Evolutionary conservation across 2,329 filamentous ascomycete genomes (phyloP).

Genomic region (Stachybotrys echinatus): DNA sequence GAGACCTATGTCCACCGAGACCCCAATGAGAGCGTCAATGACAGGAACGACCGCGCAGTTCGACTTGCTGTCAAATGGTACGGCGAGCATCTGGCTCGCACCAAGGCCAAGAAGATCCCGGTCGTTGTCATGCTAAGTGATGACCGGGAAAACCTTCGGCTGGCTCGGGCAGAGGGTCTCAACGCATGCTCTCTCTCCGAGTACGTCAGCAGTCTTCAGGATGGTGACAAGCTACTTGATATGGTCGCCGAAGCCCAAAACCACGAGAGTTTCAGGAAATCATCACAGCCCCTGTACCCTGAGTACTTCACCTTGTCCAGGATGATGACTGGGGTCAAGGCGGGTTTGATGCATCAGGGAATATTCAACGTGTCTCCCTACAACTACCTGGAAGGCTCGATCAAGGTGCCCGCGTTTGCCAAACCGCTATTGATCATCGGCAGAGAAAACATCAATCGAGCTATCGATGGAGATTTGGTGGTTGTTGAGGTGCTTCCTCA

Average conservation of each 20-base stretch:
- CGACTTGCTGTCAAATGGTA: constrained; percentile 88
- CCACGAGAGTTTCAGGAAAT: constrained; percentile 57
- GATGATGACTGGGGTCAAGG: constrained; percentile 90
- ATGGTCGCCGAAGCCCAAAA: constrained; percentile 84
- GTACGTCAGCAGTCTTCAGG: constrained; percentile 80
- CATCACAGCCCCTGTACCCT: constrained; percentile 70
- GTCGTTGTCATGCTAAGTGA: constrained; percentile 91
- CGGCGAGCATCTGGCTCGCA: constrained; percentile 67
- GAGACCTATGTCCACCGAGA: constrained; percentile 81
- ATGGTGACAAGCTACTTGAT: constrained; percentile 80
- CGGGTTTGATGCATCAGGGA: constrained; percentile 85
- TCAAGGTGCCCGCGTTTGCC: constrained; percentile 85
- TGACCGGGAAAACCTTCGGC: constrained; percentile 79
- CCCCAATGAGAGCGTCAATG: constrained; percentile 83
- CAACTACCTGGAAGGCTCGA: constrained; percentile 93
- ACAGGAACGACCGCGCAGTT: constrained; percentile 91
- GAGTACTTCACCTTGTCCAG: constrained; percentile 87
- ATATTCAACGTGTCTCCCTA: constrained; percentile 95
- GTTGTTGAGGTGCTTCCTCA: constrained; percentile 90
- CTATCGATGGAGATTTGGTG: constrained; percentile 86
- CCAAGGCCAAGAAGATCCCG: constrained; percentile 58
- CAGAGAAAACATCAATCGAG: constrained; percentile 91
- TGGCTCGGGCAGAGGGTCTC: constrained; percentile 73
- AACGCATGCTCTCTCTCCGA: constrained; percentile 62
- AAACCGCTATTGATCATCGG: constrained; percentile 84